phyloP scores from a whole-genome alignment of 768 basidiomycete species.

The Suillus discolor region DNA sequence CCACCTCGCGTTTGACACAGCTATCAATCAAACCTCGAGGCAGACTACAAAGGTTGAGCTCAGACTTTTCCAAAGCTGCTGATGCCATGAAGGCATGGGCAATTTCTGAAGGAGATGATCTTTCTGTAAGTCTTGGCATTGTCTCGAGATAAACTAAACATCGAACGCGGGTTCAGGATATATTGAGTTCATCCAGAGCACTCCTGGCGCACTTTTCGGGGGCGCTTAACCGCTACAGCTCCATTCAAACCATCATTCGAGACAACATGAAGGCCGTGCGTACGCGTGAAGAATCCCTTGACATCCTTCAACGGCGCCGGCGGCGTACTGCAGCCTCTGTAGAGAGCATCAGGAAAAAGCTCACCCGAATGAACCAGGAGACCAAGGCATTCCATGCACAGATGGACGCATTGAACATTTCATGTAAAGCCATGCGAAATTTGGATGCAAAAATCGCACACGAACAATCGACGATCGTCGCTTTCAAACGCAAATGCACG shows the following conservation, averaged over 20 bases:
- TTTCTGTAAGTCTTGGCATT: constrained; percentile 53
- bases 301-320: constrained; percentile 72
- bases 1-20: not conserved
- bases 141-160: not conserved
- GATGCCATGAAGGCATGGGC: constrained; percentile 78
- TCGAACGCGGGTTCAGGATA: constrained; percentile 52
- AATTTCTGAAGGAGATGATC: constrained; percentile 78
- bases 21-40: not conserved
- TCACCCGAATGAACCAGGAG: constrained; percentile 86
- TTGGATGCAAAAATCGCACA: constrained; percentile 84
- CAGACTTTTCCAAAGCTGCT: constrained; percentile 67
- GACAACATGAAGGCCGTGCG: constrained; percentile 80
- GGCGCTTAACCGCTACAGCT: constrained; percentile 69
- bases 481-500: constrained; percentile 77
- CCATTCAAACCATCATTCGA: constrained; percentile 63
- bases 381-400: constrained; percentile 81
- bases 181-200: constrained; percentile 66
- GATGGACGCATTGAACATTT: constrained; percentile 65
- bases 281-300: constrained; percentile 80
- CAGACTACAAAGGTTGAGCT: constrained; percentile 67
- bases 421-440: constrained; percentile 74
- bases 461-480: constrained; percentile 78
- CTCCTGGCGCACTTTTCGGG: constrained; percentile 68
- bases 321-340: constrained; percentile 68
- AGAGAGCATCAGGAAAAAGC: constrained; percentile 84